Conservation (phyloP, 2,329 filamentous ascomycete species). For the Alternaria consortialis region DNA sequence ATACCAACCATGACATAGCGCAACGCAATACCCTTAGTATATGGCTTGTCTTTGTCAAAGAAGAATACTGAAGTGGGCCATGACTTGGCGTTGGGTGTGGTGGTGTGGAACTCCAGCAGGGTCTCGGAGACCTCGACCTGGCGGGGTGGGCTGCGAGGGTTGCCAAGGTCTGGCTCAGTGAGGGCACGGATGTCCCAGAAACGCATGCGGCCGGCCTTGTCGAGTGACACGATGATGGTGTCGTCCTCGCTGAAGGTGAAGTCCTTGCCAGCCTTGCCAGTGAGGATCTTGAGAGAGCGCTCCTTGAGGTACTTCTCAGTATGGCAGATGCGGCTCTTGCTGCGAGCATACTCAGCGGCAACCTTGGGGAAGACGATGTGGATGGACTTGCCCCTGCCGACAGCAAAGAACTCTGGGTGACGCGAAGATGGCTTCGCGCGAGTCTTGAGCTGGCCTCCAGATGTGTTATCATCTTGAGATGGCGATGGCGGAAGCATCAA, state of each 20-base stretch:
- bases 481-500: slow-evolving; percentile 89
- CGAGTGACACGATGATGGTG: slow-evolving; percentile 89
- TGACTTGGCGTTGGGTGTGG: slow-evolving; percentile 87
- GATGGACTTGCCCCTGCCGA: slow-evolving; percentile 95
- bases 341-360: slow-evolving; percentile 62
- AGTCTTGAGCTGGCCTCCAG: slow-evolving; percentile 93
- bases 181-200: slow-evolving; percentile 97
- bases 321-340: slow-evolving; percentile 71
- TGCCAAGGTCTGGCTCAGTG: slow-evolving; percentile 60
- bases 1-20: slow-evolving; percentile 97
- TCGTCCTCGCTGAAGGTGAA: slow-evolving; percentile 98
- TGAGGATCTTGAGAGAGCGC: slow-evolving; percentile 91
- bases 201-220: slow-evolving; percentile 95
- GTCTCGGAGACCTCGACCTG: slow-evolving; percentile 84
- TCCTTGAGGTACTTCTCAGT: slow-evolving; percentile 88
- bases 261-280: slow-evolving; percentile 97
- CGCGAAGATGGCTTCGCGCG: slow-evolving; percentile 87
- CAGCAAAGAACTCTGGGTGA: slow-evolving; percentile 92
- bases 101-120: slow-evolving; percentile 85
- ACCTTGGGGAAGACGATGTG: slow-evolving; percentile 77
- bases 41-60: slow-evolving; percentile 94
- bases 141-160: slow-evolving; percentile 53
- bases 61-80: slow-evolving; percentile 97
- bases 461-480: slow-evolving; percentile 86
- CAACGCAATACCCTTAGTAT: slow-evolving; percentile 86